phyloP scores from a whole-genome alignment of 1,284 basidiomycete genomes.

The Pseudozyma pruni region DNA sequence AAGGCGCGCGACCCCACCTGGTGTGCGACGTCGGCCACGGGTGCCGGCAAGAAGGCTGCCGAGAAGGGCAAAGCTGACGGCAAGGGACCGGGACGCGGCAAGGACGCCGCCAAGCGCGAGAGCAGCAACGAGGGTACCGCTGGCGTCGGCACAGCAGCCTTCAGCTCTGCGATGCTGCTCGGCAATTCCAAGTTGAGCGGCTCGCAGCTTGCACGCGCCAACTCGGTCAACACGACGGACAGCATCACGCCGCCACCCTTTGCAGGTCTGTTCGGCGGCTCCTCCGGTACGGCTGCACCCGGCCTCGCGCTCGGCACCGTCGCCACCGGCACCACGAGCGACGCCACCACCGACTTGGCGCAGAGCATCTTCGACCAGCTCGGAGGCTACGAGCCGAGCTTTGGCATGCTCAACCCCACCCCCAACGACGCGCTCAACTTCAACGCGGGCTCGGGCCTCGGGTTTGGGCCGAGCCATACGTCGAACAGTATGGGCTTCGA shows the following conservation, averaged over 20 bases:
- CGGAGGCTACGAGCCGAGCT: conserved; percentile 50
- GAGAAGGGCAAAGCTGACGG: conserved; percentile 17
- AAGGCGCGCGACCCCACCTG: conserved; percentile 60
- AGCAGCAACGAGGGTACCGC: conserved; percentile 28
- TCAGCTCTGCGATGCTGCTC: conserved; percentile 44
- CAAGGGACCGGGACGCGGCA: conserved; percentile 11
- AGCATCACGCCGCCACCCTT: conserved; percentile 48
- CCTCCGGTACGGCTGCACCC: conserved; percentile 11
- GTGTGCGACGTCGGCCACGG: conserved; percentile 56
- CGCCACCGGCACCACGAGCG: conserved; percentile 36
- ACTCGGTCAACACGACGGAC: conserved; percentile 36
- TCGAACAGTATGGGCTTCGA: conserved; percentile 52
- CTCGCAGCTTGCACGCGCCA: conserved; percentile 24
- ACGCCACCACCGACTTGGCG: conserved; percentile 42
- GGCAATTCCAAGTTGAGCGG: conserved; percentile 19
- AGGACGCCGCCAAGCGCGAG: conserved; percentile 25
- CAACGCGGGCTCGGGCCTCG: conserved; percentile 26
- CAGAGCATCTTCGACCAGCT: conserved; percentile 59
- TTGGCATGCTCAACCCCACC: conserved; percentile 51
- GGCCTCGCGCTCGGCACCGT: conserved; percentile 39
- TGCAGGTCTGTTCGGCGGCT: conserved; percentile 28
- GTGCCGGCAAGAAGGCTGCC: conserved; percentile 14
- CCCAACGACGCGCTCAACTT: conserved; percentile 50
- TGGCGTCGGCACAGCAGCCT: conserved; percentile 39
- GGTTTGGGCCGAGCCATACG: conserved; percentile 40